Evolutionary conservation across 2,329 filamentous ascomycete species (phyloP), one percentile per base, ranked within the genome.

Genomic region (Hypoxylon sp.): DNA sequence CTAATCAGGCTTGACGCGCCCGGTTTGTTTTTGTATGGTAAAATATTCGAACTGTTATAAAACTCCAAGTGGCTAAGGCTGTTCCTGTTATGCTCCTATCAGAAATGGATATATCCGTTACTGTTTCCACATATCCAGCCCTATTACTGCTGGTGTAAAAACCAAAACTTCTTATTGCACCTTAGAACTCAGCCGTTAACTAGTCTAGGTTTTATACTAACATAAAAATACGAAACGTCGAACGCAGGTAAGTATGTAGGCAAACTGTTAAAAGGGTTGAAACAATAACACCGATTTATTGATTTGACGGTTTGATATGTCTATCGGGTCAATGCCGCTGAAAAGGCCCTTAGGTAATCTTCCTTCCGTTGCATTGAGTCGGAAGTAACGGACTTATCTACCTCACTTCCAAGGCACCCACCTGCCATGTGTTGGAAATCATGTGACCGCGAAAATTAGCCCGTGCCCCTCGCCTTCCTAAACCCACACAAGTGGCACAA

Each of bases 401-500:
- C 6, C 16, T n/a, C 46, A 46, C 44, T 45, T n/a, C 16, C 40
- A 22, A 63, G 48, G 48, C 50, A 63, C 42, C 61, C 44, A 54
- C 61, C 46, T 20, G 36, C 48, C 11, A 9, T 33, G 9, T 12
- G 40, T 40, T 18, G 36, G 54, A 55, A 55, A 49, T 73, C 72
- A 75, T 64, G 69, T 74, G 73, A 74, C 28, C 20, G 4, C 30
- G 18, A 53, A 49, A 64, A 58, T 64, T 64, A 70, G 72, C 69
- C 73, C 72, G 72, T 73, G 72, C 72, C 71, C 71, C 73, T 74
- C 73, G 68, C 55, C 64, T 64, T 64, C 50, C 56, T 51, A 71
- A 73, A 65, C 73, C 70, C 72, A 73, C 72, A 72, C 65, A 74
- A 73, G 72, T 72, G 72, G 71, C 72, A 75, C 72, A 75, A 73